Evolutionary conservation across 345 rosid species (phyloP).

Genomic region (Streptanthus diversifolius): DNA sequence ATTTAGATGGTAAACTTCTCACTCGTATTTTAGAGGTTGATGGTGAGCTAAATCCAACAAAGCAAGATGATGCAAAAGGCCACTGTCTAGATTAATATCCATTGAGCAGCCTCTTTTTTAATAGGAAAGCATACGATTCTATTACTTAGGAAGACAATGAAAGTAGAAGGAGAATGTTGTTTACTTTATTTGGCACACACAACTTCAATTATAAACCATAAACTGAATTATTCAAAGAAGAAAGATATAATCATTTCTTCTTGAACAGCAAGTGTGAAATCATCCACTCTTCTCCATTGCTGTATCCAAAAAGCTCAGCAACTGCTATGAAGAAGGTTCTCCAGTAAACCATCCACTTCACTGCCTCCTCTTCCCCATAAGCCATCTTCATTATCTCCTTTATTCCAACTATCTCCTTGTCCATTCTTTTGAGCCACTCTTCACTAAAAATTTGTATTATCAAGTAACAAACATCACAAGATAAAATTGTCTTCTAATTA

Average conservation of each 20-base stretch:
- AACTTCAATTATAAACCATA: background rate
- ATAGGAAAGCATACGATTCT: background rate
- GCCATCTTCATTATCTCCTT: slow-evolving; percentile 71
- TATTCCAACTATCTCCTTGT: slow-evolving; percentile 43
- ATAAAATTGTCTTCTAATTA: background rate
- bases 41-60: slow-evolving; percentile 23
- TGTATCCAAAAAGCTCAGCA: slow-evolving; percentile 85
- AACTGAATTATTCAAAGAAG: background rate
- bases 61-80: slow-evolving; percentile 30
- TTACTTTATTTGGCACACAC: background rate
- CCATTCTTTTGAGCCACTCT: slow-evolving; percentile 92
- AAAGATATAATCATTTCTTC: slow-evolving; percentile 49
- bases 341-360: slow-evolving; percentile 90
- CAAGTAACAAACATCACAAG: background rate
- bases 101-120: background rate
- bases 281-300: slow-evolving; percentile 90
- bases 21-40: slow-evolving; percentile 71
- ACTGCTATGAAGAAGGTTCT: slow-evolving; percentile 78
- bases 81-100: background rate
- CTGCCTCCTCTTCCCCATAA: slow-evolving; percentile 69
- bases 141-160: background rate
- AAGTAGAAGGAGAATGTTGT: slow-evolving; percentile 20
- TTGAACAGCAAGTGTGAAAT: slow-evolving; percentile 67
- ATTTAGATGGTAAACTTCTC: slow-evolving; percentile 71
- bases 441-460: slow-evolving; percentile 42